Evolutionary conservation across 148 eudicot genomes (phyloP).

Genomic region (Arctostaphylos glauca): DNA sequence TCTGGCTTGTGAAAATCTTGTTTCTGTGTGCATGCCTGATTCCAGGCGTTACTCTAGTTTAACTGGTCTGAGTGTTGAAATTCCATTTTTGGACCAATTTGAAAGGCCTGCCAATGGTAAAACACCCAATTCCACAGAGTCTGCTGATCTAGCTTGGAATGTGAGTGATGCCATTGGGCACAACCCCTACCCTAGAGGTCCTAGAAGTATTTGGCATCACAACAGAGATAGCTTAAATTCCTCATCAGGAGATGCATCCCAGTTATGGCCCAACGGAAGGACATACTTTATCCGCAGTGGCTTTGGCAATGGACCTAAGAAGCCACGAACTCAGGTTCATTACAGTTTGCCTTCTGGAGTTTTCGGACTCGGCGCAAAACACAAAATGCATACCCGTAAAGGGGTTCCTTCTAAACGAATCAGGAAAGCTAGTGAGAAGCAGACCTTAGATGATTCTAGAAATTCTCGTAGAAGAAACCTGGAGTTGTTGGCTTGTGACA

Average conservation of each 20-base stretch:
- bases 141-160: conserved; percentile 31
- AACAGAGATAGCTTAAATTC: conserved; percentile 34
- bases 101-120: conserved; percentile 34
- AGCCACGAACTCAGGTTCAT: conserved; percentile 86
- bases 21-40: conserved; percentile 23
- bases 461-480: conserved; percentile 48
- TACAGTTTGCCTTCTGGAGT: conserved; percentile 67
- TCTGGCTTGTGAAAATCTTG: conserved; percentile 20
- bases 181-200: conserved; percentile 35
- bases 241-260: conserved; percentile 37
- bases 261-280: conserved; percentile 44
- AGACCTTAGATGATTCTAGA: conserved; percentile 42
- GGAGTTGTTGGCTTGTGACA: conserved; percentile 62
- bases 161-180: conserved; percentile 25
- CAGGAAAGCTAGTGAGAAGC: conserved; percentile 74
- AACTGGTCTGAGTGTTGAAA: conserved; percentile 44
- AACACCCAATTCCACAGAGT: conserved; percentile 18
- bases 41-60: conserved; percentile 27
- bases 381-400: conserved; percentile 38
- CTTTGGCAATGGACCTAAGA: conserved; percentile 75
- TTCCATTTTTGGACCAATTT: conserved; percentile 43
- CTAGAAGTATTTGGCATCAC: conserved; percentile 40
- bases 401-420: conserved; percentile 64
- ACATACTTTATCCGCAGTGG: conserved; percentile 40
- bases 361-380: conserved; percentile 38